Evolutionary conservation across 345 rosid genomes (phyloP), one percentile per base, ranked within the genome.

Genomic region (Hibiscus mutabilis): DNA sequence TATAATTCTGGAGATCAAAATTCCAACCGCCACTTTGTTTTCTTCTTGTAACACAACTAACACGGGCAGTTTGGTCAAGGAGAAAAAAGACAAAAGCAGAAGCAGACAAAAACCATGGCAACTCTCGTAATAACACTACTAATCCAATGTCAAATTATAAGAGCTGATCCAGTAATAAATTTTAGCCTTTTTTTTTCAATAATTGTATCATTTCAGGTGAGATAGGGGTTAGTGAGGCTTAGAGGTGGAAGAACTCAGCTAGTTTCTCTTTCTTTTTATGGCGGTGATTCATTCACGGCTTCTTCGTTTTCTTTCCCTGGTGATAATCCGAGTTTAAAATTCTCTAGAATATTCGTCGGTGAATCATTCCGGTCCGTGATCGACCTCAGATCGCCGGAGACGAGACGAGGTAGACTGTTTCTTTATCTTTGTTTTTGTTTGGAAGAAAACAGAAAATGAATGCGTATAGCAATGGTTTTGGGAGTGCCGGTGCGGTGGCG

Each of bases 361-460:
- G 7, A 63, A 66, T 58, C 56, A 56, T 29, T 3, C 69, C 74
- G 72, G 35, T 57, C 73, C 61, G 68, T 10, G 60, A 31, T 72
- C 74, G 68, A 64, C 7, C 35, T 42, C 57, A 12, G 77, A 35
- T 65, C 75, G 72, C 78, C 72, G 72, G 75, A 25, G 67, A 1
- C 25, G 22, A 71, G 47, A 46, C 56, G 13, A 13, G 19, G 6
- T 11, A 6, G 16, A 8, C 25, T 21, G 15, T 25, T 68, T 66
- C 29, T 29, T 42, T 60, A 7, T 53, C 13, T 55, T 55, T 55
- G 59, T 55, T 33, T 18, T 33, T 21, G 62, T 18, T 66, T 37
- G 5, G 24, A 29, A 40, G 65, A 62, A 27, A 42, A 68, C 72
- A 7, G 69, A 83, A 82, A 77, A 87, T 85, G 87, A 86, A 75